Evolutionary conservation across 1,284 basidiomycete species (phyloP).

Genomic region (Puccinia polysora): DNA sequence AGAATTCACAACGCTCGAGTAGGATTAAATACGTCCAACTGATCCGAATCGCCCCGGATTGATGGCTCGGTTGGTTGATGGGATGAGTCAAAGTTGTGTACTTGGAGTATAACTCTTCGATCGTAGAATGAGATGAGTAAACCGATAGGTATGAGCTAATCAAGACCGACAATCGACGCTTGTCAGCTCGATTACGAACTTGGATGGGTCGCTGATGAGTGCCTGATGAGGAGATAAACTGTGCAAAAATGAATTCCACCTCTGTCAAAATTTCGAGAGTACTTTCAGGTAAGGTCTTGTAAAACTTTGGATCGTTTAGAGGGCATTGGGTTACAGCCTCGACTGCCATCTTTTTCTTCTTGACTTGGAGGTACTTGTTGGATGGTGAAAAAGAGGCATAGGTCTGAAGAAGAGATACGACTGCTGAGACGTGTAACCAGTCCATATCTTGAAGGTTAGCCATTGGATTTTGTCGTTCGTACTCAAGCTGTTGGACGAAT

Average conservation of each 20-base stretch:
- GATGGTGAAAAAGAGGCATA: constrained; percentile 37
- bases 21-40: constrained; percentile 42
- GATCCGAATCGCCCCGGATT: constrained; percentile 8
- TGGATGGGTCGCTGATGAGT: not conserved
- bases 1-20: constrained; percentile 38
- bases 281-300: constrained; percentile 16
- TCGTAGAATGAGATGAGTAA: constrained; percentile 39
- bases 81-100: constrained; percentile 29
- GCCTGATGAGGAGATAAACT: constrained; percentile 24
- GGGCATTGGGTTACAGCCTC: not conserved
- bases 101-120: constrained; percentile 13
- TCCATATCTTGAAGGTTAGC: not conserved
- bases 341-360: not conserved
- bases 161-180: constrained; percentile 27
- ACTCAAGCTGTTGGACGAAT: constrained; percentile 25
- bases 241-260: constrained; percentile 22
- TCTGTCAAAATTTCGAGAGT: constrained; percentile 17
- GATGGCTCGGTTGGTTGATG: not conserved
- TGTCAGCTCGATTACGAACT: constrained; percentile 13
- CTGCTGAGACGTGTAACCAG: constrained; percentile 32
- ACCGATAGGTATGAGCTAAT: constrained; percentile 40
- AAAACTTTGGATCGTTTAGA: constrained; percentile 17
- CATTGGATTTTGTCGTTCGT: not conserved
- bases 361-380: constrained; percentile 20
- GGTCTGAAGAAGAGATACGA: constrained; percentile 32